Evolutionary conservation across 169 alveolate genomes (phyloP), one percentile per base, ranked within the genome.

Genomic region (Cryptosporidium meleagridis): DNA sequence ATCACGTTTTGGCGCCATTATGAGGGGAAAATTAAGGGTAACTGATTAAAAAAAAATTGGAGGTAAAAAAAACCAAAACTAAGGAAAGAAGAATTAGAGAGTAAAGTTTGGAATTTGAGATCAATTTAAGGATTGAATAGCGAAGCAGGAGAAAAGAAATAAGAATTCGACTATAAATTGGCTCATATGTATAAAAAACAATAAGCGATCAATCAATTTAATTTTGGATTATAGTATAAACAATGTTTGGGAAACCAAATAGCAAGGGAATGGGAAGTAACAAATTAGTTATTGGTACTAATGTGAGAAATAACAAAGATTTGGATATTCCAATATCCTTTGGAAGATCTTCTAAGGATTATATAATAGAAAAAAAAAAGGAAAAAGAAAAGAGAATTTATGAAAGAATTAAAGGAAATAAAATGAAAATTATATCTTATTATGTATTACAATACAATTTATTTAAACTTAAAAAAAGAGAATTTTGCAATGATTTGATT

Each of bases 221-320:
- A 48, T 7, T 48, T 14, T 14, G 55, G 7, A 21, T 16, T 48
- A 4, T 14, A 33, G 29, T 26, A 67, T 33, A 33, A 31, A 33
- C 18, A 37, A 80, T 80, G 75, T 65, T 80, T 6, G 89, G 69
- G 29, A 62, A 51, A n/a, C 89, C 75, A 41, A 45, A 65, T 62
- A 41, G 5, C 21, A 37, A 35, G 8, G 52, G 26, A 21, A 41
- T 29, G 12, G 58, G 48, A 29, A 41, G 29, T 23, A 29, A 65
- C 29, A 80, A 31, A 39, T 31, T 72, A 12, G 35, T 44, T 12
- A 29, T 26, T 29, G 41, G 48, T 6, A 62, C 69, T 10, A 65
- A 80, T 62, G 51, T 51, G 10, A 52, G 31, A 23, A 29, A 59
- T 26, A 80, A 35, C 44, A 65, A 29, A 7, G 65, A 80, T 44